Percentiles rank a stretch among this genome's conserved stretches.
Evolutionary conservation across 1,284 basidiomycete species (phyloP).

Genomic region (Sparassis latifolia): DNA sequence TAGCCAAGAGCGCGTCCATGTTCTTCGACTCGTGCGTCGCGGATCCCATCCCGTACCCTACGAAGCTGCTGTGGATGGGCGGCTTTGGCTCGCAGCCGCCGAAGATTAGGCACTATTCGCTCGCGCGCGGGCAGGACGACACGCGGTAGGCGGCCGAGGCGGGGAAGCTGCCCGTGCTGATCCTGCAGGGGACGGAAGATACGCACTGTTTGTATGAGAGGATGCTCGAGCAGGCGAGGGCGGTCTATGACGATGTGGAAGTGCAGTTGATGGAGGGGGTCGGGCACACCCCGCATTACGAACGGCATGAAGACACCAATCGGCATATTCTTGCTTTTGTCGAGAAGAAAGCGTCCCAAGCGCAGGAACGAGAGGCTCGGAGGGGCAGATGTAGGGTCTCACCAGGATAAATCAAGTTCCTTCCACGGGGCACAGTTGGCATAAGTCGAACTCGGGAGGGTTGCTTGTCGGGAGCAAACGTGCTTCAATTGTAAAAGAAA

Average conservation of each 20-base stretch:
- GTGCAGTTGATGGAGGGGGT: conserved; percentile 22
- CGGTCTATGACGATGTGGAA: conserved; percentile 21
- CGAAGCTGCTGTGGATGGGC: conserved; percentile 29
- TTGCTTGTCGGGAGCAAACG: no score
- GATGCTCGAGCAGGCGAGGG: conserved; percentile 19
- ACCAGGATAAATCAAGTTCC: no score
- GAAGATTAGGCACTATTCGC: conserved; percentile 20
- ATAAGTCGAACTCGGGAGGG: no score
- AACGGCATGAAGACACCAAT: conserved; percentile 11
- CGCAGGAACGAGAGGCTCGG: no score
- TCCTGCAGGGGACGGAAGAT: conserved; percentile 27
- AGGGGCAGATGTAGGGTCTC: no score
- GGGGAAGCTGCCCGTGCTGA: conserved; percentile 24
- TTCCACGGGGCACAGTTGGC: no score
- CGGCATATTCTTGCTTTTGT: neutral
- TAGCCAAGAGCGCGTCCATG: conserved; percentile 21
- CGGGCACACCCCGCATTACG: conserved; percentile 24
- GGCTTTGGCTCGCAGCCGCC: conserved; percentile 29
- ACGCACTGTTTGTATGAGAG: conserved; percentile 14
- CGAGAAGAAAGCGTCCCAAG: neutral
- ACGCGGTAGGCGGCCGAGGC: conserved; percentile 24
- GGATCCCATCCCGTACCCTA: conserved; percentile 23
- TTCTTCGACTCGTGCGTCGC: conserved; percentile 29
- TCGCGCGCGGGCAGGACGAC: conserved; percentile 28
- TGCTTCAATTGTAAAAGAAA: no score